Evolutionary conservation across 208 protist genomes (phyloP).

Genomic region (Leishmania turanica): DNA sequence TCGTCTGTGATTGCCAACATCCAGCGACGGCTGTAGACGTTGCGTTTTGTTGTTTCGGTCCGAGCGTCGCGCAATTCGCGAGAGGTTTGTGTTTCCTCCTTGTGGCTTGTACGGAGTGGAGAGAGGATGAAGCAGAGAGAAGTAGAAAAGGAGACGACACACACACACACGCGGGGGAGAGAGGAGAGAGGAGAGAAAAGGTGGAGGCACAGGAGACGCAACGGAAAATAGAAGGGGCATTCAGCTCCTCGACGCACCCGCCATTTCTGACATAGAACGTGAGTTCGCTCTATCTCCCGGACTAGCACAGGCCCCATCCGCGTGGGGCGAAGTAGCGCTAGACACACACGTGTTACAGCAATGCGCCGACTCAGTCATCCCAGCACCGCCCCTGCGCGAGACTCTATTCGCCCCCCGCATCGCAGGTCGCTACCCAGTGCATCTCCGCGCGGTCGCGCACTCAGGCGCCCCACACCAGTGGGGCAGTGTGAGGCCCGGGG

Average conservation of each 20-base stretch:
- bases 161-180: background rate
- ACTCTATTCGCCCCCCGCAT: background rate
- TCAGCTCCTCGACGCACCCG: background rate
- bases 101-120: background rate
- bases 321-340: background rate
- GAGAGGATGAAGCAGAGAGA: background rate
- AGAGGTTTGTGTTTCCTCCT: background rate
- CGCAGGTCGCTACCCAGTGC: background rate
- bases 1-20: background rate
- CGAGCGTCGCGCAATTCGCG: too few species aligned
- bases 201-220: background rate
- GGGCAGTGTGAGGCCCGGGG: background rate
- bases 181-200: background rate
- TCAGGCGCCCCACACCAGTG: background rate
- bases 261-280: background rate
- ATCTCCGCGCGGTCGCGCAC: too few species aligned
- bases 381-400: background rate
- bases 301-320: too few species aligned
- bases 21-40: background rate
- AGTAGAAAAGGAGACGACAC: conserved; percentile 15
- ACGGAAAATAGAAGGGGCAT: background rate
- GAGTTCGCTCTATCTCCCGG: background rate
- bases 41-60: background rate
- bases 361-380: background rate
- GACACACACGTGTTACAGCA: background rate